Evolutionary conservation across 2,329 filamentous ascomycete species (phyloP).

Genomic region (Hypoxylon sp.): DNA sequence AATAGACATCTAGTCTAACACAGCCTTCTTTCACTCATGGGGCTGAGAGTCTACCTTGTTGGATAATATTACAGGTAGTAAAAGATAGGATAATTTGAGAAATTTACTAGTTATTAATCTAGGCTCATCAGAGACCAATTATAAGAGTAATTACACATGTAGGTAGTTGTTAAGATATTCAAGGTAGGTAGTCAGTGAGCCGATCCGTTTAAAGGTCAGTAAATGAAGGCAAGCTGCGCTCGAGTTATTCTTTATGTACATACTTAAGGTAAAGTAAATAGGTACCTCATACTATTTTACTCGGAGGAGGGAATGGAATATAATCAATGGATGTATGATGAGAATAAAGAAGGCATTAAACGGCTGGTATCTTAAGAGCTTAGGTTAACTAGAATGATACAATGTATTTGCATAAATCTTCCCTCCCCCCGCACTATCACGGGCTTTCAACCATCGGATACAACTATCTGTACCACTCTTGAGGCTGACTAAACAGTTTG

Average conservation of each 20-base stretch:
- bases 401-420: neutral
- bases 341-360: neutral
- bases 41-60: neutral
- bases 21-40: neutral
- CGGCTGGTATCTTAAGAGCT: neutral
- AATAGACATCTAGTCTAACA: constrained; percentile 30
- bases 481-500: constrained; percentile 34
- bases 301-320: neutral
- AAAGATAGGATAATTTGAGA: neutral
- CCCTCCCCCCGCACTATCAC: constrained; percentile 15
- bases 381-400: neutral
- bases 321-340: neutral
- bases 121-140: neutral
- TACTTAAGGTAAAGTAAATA: neutral
- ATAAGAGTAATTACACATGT: neutral
- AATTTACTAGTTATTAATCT: neutral
- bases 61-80: neutral
- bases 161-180: neutral
- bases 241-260: neutral
- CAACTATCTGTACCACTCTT: neutral
- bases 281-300: neutral
- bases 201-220: neutral
- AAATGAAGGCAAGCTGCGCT: neutral
- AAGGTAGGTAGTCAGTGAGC: neutral
- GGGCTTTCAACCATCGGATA: constrained; percentile 3